These are phyloP conservation scores for Oryza brachyantha DNA, from an alignment of 176 grass and related monocot genomes.

Conservation along the genomic window DNA sequence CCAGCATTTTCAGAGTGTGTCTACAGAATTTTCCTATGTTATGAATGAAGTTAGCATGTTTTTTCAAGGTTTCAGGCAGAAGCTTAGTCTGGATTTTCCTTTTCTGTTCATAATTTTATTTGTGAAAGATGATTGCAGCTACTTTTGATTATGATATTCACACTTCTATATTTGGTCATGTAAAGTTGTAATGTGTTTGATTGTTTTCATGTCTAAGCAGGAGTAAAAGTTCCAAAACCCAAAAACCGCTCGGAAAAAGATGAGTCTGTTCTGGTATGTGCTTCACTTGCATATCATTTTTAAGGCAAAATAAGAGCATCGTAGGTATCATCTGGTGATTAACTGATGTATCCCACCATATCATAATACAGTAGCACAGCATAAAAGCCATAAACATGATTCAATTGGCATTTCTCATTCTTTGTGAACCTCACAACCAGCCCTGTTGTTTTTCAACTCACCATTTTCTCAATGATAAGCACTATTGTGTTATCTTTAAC, in stretches of 20 bases:
- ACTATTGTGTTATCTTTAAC: background rate
- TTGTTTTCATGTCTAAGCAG: slow-evolving; percentile 27
- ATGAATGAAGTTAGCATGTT: background rate
- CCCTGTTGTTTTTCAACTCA: background rate
- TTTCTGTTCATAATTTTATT: background rate
- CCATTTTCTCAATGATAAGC: background rate
- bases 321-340: background rate
- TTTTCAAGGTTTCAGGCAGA: background rate
- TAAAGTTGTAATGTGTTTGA: background rate
- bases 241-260: slow-evolving; percentile 34
- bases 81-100: background rate
- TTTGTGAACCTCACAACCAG: background rate
- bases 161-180: background rate
- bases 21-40: background rate
- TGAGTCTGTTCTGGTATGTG: slow-evolving; percentile 28
- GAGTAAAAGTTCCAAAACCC: slow-evolving; percentile 44
- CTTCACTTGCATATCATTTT: slow-evolving; percentile 6
- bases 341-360: background rate
- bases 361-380: background rate
- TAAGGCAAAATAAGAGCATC: background rate
- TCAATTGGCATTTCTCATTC: background rate
- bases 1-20: background rate
- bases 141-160: background rate
- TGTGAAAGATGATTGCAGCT: background rate
- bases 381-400: background rate